Base-by-base conservation (phyloP, 148 eudicot genomes). In the Talinum fruticosum region DNA sequence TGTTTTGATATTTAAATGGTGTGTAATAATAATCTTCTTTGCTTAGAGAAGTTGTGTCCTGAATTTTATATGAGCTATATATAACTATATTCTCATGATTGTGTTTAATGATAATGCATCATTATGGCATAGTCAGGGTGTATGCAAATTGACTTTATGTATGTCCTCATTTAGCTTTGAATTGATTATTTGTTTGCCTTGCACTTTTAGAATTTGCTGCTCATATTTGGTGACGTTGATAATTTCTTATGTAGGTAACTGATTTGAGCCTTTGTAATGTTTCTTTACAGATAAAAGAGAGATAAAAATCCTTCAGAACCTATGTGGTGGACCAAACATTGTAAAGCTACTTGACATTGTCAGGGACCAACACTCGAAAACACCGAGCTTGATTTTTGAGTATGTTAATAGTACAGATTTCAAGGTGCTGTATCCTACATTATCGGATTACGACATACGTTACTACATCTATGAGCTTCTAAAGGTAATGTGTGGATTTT, bases 391-490 rank as follows among this genome's bases (percentile, higher is more conserved):
- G 87, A 90, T 94, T 41, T 94, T 94, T 76, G 97, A 94, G 85
- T 85, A 79, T 86, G 98, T 94, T 83, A 94, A 94, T 83, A 90
- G 90, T 82, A 94, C 97, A 65, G 98, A 94, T 88, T 94, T 94
- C 86, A 94, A 92, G 86, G 93, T 94, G 68, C 41, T 94, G 78
- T 94, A 94, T 81, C 98, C 98, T 23, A 94, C 95, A 61, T 81
- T 94, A 84, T 86, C 97, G 14, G 95, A 94, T 83, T 94, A 90
- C 79, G 98, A 94, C 84, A 94, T 94, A 30, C 97, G 98, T 62
- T 94, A 92, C 86, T 94, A 94, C 89, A 94, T 94, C 71, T 92
- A 94, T 77, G 98, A 94, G 81, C 98, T 94, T 82, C 86, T 94
- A 78, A 94, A 90, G 97, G 98, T 87, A 85, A 84, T 76, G 19